Evolutionary conservation across 805 yeast species (phyloP).

Genomic region (Hanseniaspora hatyaiensis): DNA sequence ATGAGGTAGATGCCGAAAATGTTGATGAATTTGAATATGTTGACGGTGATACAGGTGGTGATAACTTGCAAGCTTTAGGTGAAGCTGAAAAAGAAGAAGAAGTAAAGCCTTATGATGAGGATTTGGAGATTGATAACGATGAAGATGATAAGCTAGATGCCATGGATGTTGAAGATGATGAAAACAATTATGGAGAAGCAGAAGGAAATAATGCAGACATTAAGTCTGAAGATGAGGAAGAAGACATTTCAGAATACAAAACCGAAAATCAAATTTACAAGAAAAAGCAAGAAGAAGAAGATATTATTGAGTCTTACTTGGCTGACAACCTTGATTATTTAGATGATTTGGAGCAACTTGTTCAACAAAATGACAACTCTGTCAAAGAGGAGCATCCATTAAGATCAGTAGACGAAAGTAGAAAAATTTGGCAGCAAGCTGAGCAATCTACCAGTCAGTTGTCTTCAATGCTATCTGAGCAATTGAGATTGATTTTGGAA

Average conservation of each 20-base stretch:
- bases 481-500: slow-evolving; percentile 78
- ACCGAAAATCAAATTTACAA: slow-evolving; percentile 42
- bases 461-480: slow-evolving; percentile 82
- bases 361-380: slow-evolving; percentile 28
- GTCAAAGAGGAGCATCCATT: slow-evolving; percentile 31
- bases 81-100: slow-evolving; percentile 71
- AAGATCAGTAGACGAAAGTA: slow-evolving; percentile 51
- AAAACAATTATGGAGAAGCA: slow-evolving; percentile 19
- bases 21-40: slow-evolving; percentile 82
- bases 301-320: slow-evolving; percentile 18
- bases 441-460: slow-evolving; percentile 79
- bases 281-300: slow-evolving; percentile 32
- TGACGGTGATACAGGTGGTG: slow-evolving; percentile 65
- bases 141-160: slow-evolving; percentile 28
- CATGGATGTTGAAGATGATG: slow-evolving; percentile 26
- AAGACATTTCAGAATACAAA: slow-evolving; percentile 38
- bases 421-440: slow-evolving; percentile 69
- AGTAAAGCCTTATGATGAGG: slow-evolving; percentile 58
- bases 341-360: slow-evolving; percentile 28
- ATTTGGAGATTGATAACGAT: slow-evolving; percentile 63
- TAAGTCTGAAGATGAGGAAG: slow-evolving; percentile 32
- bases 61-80: slow-evolving; percentile 86
- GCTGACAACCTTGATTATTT: slow-evolving; percentile 26
- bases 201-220: slow-evolving; percentile 26
- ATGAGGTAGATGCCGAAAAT: slow-evolving; percentile 48